Conservation (phyloP, 371 early-diverging fungal species). For the Amoeboaphelidium occidentale region DNA sequence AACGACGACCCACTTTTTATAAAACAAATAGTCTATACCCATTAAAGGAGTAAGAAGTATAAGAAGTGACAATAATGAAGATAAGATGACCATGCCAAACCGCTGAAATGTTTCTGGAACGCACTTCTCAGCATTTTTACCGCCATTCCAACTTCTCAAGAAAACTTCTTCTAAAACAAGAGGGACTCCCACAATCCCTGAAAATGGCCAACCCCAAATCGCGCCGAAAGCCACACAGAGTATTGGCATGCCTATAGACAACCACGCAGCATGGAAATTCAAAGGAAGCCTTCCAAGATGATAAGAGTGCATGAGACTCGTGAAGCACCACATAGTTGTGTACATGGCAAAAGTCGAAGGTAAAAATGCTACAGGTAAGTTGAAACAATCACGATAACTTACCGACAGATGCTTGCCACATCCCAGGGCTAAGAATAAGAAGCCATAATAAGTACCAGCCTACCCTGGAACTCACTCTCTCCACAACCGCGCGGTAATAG, state of each 20-base stretch:
- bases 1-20: slow-evolving; percentile 36
- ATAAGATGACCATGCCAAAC: slow-evolving; percentile 2
- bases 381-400: background rate
- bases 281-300: slow-evolving; percentile 1
- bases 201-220: slow-evolving; percentile 72
- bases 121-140: background rate
- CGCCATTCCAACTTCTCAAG: slow-evolving; percentile 7
- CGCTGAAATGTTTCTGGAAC: background rate
- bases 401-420: slow-evolving; percentile 57
- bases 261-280: background rate
- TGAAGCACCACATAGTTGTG: slow-evolving; percentile 34
- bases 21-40: slow-evolving; percentile 45
- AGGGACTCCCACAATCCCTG: slow-evolving; percentile 43
- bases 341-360: slow-evolving; percentile 86
- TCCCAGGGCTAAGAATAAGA: slow-evolving; percentile 46
- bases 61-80: slow-evolving; percentile 1
- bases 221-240: slow-evolving; percentile 39
- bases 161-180: slow-evolving; percentile 45
- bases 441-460: slow-evolving; percentile 36
- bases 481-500: slow-evolving; percentile 33
- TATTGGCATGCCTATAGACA: slow-evolving; percentile 7
- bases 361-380: slow-evolving; percentile 28
- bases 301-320: slow-evolving; percentile 20
- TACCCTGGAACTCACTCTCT: slow-evolving; percentile 31
- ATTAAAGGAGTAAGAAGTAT: slow-evolving; percentile 24